Conservation (phyloP, 257 asterid genomes). For the Fraxinus excelsior region DNA sequence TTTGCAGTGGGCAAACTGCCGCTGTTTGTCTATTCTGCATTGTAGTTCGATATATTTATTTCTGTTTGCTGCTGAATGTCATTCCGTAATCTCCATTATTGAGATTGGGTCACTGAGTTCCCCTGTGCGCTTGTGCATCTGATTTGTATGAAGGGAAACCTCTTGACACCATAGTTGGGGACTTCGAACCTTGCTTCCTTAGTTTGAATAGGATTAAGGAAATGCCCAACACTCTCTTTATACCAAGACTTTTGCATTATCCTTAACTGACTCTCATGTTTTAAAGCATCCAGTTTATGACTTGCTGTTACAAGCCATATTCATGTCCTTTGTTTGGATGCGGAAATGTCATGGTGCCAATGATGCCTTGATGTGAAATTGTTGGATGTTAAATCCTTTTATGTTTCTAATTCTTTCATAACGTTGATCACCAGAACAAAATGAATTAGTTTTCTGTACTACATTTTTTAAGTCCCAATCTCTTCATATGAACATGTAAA, state of each 20-base stretch:
- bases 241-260: conserved; percentile 12
- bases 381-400: conserved; percentile 12
- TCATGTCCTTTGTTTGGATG: background rate
- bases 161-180: background rate
- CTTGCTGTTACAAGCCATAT: background rate
- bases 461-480: background rate
- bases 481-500: background rate
- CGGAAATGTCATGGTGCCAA: background rate
- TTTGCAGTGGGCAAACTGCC: conserved; percentile 18
- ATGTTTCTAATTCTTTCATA: background rate
- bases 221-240: conserved; percentile 23
- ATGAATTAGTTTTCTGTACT: background rate
- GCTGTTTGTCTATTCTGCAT: conserved; percentile 18
- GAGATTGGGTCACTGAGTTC: background rate
- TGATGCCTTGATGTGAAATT: background rate
- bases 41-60: conserved; percentile 22
- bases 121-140: background rate
- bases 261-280: conserved; percentile 12
- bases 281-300: conserved; percentile 9
- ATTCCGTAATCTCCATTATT: background rate
- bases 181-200: background rate
- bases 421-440: conserved; percentile 13
- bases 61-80: conserved; percentile 19
- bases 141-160: conserved; percentile 5
- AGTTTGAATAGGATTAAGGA: conserved; percentile 4